These are phyloP conservation scores for Corymbia maculata DNA, from an alignment of 345 rosid species.

Conservation along the genomic window DNA sequence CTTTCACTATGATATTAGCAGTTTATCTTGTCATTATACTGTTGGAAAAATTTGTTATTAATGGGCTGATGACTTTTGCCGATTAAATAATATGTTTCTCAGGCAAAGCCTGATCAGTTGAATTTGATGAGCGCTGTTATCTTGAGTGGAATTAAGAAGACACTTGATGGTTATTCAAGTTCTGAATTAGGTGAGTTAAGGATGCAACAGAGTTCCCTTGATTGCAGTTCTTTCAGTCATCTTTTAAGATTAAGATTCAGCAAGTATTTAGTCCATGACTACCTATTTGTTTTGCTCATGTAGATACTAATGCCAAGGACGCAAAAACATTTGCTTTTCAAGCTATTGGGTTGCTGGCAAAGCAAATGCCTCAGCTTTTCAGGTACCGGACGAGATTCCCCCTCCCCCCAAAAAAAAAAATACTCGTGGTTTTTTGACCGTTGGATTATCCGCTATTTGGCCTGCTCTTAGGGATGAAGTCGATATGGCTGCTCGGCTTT, in stretches of 20 bases:
- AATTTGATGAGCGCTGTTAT: slow-evolving; percentile 85
- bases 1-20: too few relatives aligned
- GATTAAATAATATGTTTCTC: not conserved
- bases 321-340: slow-evolving; percentile 66
- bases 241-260: not conserved
- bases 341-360: slow-evolving; percentile 82
- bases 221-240: not conserved
- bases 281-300: not conserved
- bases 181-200: slow-evolving; percentile 55
- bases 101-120: slow-evolving; percentile 79
- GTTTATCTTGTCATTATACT: not conserved
- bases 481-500: slow-evolving; percentile 72
- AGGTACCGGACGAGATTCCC: slow-evolving; percentile 22
- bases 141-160: slow-evolving; percentile 61
- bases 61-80: not conserved
- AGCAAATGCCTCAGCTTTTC: slow-evolving; percentile 81
- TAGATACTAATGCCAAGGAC: slow-evolving; percentile 62
- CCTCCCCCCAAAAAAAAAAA: not conserved
- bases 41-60: not conserved
- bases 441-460: not conserved
- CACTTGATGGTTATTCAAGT: slow-evolving; percentile 66
- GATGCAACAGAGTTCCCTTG: not conserved
- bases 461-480: slow-evolving; percentile 55
- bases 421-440: fast-evolving
- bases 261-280: not conserved